Percentiles rank a stretch among this genome's conserved stretches.
phyloP scores from a whole-genome alignment of 805 yeast species.

The Blastobotrys mokoenaii region DNA sequence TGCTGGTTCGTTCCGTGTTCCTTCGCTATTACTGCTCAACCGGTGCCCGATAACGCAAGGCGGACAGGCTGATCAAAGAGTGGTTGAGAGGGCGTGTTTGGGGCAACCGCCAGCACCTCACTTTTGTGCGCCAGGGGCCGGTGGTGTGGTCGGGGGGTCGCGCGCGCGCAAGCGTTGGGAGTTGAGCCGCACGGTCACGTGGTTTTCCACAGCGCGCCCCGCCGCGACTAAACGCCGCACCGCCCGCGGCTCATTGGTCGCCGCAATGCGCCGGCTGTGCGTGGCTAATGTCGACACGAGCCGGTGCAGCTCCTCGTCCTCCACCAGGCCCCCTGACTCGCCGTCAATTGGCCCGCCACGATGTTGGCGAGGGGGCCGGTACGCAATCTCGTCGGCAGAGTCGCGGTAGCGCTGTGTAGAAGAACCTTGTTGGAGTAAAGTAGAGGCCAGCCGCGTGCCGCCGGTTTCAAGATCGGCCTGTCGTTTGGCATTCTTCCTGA shows the following conservation, averaged over 20 bases:
- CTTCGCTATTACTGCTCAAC: too few relatives aligned
- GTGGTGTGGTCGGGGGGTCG: background rate
- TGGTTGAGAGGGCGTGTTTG: background rate
- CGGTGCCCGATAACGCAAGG: too few relatives aligned
- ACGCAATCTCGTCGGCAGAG: background rate
- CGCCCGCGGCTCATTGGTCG: too few relatives aligned
- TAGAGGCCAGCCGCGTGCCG: background rate
- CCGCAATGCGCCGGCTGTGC: too few relatives aligned
- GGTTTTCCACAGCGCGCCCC: background rate
- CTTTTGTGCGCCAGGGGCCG: too few relatives aligned
- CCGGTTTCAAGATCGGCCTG: background rate
- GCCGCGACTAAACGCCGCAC: background rate
- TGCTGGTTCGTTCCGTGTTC: too few relatives aligned
- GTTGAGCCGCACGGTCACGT: background rate
- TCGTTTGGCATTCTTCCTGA: constrained; percentile 1
- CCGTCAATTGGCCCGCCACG: too few relatives aligned
- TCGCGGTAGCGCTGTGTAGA: too few relatives aligned
- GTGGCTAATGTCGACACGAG: background rate
- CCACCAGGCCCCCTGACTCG: too few relatives aligned
- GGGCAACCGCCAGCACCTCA: background rate
- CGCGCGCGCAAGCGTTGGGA: background rate
- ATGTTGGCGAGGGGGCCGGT: background rate
- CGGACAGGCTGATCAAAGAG: too few relatives aligned
- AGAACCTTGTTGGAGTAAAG: too few relatives aligned
- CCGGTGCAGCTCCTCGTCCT: background rate